Percentiles rank a stretch among this genome's conserved stretches.
Evolutionary conservation across 2,329 filamentous ascomycete species (phyloP).

Genomic region (Colletotrichum aenigma): DNA sequence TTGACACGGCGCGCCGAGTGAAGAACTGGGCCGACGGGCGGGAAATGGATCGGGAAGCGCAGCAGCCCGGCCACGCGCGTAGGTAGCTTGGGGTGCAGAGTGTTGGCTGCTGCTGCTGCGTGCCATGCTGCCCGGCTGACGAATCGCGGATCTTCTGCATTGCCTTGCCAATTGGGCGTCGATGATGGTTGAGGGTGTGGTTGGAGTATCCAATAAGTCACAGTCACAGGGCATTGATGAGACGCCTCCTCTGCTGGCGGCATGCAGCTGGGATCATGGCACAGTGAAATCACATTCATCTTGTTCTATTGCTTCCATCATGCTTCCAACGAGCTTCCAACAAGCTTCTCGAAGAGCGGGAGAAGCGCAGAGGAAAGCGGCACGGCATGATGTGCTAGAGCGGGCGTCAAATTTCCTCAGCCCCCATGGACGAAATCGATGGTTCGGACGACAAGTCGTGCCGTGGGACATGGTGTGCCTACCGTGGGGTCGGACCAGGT

Average conservation of each 20-base stretch:
- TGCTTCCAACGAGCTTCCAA: constrained; percentile 7
- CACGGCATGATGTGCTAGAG: not conserved
- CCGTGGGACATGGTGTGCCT: not conserved
- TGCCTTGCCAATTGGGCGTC: not conserved
- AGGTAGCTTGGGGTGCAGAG: not conserved
- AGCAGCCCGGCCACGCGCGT: not conserved
- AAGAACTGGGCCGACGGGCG: not conserved
- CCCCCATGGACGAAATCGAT: not conserved
- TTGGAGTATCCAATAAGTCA: not conserved
- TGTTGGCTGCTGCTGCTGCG: not conserved
- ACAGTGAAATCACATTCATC: not conserved
- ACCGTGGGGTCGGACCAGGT: not conserved
- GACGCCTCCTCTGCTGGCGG: not conserved
- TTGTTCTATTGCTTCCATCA: constrained; percentile 1
- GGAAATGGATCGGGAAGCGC: not conserved
- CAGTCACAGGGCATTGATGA: not conserved
- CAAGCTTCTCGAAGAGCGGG: constrained; percentile 9
- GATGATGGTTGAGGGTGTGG: not conserved
- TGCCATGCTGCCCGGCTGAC: not conserved
- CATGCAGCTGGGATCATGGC: not conserved
- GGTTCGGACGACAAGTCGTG: not conserved
- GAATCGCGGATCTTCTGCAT: not conserved
- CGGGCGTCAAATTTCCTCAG: not conserved
- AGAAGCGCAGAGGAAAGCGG: not conserved
- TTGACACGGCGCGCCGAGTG: not conserved